These are phyloP conservation scores for Peronospora belbahrii DNA, from an alignment of 352 stramenopile genomes.

Conservation along the genomic window DNA sequence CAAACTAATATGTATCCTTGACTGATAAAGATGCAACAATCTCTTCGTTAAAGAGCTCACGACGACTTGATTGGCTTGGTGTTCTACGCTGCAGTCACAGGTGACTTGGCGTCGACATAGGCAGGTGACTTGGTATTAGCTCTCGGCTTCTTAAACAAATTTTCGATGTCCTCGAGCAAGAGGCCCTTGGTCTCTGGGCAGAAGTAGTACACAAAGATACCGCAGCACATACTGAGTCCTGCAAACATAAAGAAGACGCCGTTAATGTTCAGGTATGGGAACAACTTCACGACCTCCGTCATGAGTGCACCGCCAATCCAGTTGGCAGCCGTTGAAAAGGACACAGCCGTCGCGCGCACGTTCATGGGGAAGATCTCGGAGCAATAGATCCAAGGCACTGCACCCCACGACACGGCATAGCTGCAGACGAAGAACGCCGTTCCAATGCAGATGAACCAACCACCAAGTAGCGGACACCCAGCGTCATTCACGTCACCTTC, in stretches of 20 bases:
- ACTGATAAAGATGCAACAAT: no score
- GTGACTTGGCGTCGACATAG: constrained; percentile 21
- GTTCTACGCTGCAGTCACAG: no score
- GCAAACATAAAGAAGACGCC: constrained; percentile 55
- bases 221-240: constrained; percentile 25
- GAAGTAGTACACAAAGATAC: constrained; percentile 32
- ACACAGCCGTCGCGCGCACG: constrained; percentile 1
- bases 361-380: not conserved
- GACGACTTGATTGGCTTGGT: no score
- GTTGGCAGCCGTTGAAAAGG: constrained; percentile 5
- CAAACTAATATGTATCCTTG: no score
- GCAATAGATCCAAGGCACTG: constrained; percentile 5
- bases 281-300: constrained; percentile 7
- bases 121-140: not conserved
- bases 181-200: constrained; percentile 36
- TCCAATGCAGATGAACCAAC: constrained; percentile 3
- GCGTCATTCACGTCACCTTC: not conserved
- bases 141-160: constrained; percentile 21
- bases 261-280: constrained; percentile 28
- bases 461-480: not conserved
- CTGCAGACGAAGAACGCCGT: constrained; percentile 8
- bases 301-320: constrained; percentile 30
- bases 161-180: constrained; percentile 42
- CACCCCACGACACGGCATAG: constrained; percentile 6
- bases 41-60: no score